A percentile compares a stretch with the other conserved stretches of the same genome.
These are phyloP conservation scores for Daldinia sp. DNA, from an alignment of 2,329 filamentous ascomycete species.

Conservation along the genomic window DNA sequence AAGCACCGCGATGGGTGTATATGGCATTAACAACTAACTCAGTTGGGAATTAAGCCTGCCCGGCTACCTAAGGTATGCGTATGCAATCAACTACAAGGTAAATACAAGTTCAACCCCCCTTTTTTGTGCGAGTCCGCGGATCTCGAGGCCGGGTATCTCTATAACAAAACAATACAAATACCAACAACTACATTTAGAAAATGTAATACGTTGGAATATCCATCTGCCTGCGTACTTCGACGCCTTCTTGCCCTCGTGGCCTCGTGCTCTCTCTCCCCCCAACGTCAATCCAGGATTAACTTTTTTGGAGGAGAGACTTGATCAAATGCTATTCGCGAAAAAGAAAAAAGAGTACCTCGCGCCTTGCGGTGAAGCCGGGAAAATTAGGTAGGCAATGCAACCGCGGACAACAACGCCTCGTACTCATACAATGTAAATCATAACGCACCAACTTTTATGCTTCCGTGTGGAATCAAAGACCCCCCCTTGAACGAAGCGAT, in stretches of 20 bases:
- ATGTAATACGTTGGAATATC: neutral
- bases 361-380: neutral
- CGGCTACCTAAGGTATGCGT: neutral
- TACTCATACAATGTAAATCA: neutral
- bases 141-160: neutral
- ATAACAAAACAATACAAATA: neutral
- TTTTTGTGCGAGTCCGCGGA: neutral
- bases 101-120: neutral
- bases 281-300: too few relatives aligned
- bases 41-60: neutral
- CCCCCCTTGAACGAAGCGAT: neutral
- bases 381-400: neutral
- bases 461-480: neutral
- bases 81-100: neutral
- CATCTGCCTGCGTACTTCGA: neutral
- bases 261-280: neutral
- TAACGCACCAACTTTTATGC: neutral
- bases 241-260: neutral
- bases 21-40: neutral
- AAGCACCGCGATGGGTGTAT: neutral
- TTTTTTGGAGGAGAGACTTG: neutral
- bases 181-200: neutral
- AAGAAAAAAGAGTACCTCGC: neutral
- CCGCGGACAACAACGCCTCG: neutral
- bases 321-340: neutral